Conservation (phyloP, 2,329 filamentous ascomycete genomes). For the Daldinia sp. region DNA sequence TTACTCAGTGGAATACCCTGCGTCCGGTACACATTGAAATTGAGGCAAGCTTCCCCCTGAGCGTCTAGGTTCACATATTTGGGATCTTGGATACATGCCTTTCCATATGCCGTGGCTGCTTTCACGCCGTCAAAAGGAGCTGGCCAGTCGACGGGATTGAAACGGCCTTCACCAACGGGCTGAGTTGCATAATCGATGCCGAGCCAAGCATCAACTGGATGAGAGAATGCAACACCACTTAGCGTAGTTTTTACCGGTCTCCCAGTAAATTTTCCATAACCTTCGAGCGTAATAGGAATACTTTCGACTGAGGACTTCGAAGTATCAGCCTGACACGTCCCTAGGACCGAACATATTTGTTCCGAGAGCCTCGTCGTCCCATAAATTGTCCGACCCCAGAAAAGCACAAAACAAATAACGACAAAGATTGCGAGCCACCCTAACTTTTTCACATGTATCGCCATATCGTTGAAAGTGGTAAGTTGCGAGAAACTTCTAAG, state of each 20-base stretch:
- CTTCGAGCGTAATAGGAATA: slow-evolving; percentile 48
- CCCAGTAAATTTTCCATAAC: slow-evolving; percentile 57
- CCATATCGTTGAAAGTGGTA: slow-evolving; percentile 20
- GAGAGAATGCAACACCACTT: slow-evolving; percentile 50
- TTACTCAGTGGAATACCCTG: slow-evolving; percentile 51
- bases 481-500: slow-evolving; percentile 11
- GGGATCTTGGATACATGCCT: slow-evolving; percentile 57
- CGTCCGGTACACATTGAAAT: slow-evolving; percentile 57
- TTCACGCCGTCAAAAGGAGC: slow-evolving; percentile 56
- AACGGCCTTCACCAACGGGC: slow-evolving; percentile 57
- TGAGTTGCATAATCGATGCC: slow-evolving; percentile 61
- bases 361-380: slow-evolving; percentile 25
- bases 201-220: slow-evolving; percentile 60
- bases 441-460: slow-evolving; percentile 26
- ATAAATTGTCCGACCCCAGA: slow-evolving; percentile 33
- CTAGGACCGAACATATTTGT: slow-evolving; percentile 30
- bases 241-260: slow-evolving; percentile 54
- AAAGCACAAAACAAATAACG: slow-evolving; percentile 34
- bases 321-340: slow-evolving; percentile 15
- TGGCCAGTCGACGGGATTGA: slow-evolving; percentile 57
- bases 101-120: slow-evolving; percentile 56
- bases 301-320: slow-evolving; percentile 23
- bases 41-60: slow-evolving; percentile 55
- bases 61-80: slow-evolving; percentile 33
- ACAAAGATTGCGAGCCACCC: slow-evolving; percentile 37